Base-by-base conservation (phyloP, 1,139 yeast species). In the Yamadazyma atmosphaerica region DNA sequence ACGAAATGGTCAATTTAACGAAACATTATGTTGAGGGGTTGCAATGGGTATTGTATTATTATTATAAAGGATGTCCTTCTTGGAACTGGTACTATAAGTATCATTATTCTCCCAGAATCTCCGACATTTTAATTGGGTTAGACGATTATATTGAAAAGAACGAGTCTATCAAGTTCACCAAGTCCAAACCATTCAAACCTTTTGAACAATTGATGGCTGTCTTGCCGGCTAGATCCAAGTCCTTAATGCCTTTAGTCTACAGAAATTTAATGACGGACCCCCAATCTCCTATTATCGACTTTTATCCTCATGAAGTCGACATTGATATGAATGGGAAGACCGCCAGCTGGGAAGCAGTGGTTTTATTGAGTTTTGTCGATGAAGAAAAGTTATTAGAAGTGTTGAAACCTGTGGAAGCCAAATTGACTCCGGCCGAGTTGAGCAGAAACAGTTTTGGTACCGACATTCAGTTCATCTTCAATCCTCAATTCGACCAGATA, bases 171-270 rank as follows among this genome's bases (percentile, higher is more conserved):
- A 60, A 69, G 23, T 90, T 90, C 54, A 80, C 83, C 14, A 62
- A 74, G 50, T 90, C 95, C 4, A 58, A 62, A 10, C 98, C 98
- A 0, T 89, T 92, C 66, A 79, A 73, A 43, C 98, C 99, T 8
- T 92, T 88, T 62, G 95, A 92, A 59, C 99, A 94, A 66, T 76
- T 94, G 53, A 92, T 94, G 99, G 95, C 97, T 11, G 98, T 94
- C 19, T 72, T 94, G 48, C 99, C 99, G 1, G 96, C 92, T 17
- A 81, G 97, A 68, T 89, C 98, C 5, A 80, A 79, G 43, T 73
- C 75, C 38, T 75, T 92, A 48, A 81, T 94, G 61, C 98, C 99
- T 2, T 60, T 73, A 6, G 79, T 79, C 25, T 86, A 85, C 57
- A 77, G 96, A 60, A 77, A 82, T 5, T 70, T 94, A 45, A 90